Evolutionary conservation across 352 stramenopile species (phyloP).

Genomic region (Lagenidium sp.): DNA sequence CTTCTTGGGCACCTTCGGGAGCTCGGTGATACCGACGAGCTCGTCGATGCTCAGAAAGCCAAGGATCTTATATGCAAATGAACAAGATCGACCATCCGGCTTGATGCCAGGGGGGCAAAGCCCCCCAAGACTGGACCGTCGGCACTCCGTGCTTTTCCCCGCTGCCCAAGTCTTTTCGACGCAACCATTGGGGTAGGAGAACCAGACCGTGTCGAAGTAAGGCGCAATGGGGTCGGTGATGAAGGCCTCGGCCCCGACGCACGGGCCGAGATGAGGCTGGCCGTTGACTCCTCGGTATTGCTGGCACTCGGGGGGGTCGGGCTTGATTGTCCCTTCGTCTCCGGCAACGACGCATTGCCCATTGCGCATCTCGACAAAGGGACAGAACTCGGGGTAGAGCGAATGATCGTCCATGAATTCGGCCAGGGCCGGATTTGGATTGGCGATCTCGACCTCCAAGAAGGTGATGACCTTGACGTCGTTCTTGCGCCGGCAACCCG

Average conservation of each 20-base stretch:
- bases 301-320: constrained; percentile 35
- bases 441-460: constrained; percentile 48
- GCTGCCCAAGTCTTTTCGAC: constrained; percentile 35
- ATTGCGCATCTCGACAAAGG: constrained; percentile 53
- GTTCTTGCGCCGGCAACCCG: constrained; percentile 38
- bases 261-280: constrained; percentile 42
- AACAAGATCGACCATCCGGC: constrained; percentile 44
- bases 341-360: constrained; percentile 36
- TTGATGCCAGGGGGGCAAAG: constrained; percentile 39
- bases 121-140: constrained; percentile 23
- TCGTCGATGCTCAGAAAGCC: constrained; percentile 53
- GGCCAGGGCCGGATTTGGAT: constrained; percentile 45
- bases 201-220: constrained; percentile 63
- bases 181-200: constrained; percentile 62
- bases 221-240: constrained; percentile 42
- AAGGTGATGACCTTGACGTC: constrained; percentile 57
- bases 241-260: constrained; percentile 47
- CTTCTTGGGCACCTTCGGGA: constrained; percentile 3
- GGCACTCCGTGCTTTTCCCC: constrained; percentile 35
- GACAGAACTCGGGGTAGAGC: constrained; percentile 62
- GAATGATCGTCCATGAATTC: constrained; percentile 48
- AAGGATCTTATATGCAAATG: constrained; percentile 49
- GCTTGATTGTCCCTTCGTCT: constrained; percentile 10
- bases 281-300: constrained; percentile 51
- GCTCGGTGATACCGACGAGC: constrained; percentile 56